Conservation (phyloP, 495 filamentous ascomycete genomes). For the Penicillium paradoxum region DNA sequence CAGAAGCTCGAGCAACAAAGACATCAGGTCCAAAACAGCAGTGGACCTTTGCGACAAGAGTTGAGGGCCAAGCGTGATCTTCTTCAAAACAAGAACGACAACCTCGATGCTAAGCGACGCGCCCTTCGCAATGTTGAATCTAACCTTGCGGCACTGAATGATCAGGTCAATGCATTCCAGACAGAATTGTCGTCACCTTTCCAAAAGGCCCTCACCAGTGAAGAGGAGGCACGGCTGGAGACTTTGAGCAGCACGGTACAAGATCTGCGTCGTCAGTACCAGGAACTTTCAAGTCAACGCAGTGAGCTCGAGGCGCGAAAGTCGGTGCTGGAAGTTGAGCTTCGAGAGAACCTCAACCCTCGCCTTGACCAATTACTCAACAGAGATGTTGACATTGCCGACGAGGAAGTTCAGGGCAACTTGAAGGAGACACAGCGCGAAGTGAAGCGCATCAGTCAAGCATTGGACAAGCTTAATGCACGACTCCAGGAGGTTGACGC, state of each 20-base stretch:
- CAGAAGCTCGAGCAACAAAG: conserved; percentile 78
- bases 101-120: conserved; percentile 64
- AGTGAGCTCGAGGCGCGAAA: conserved; percentile 79
- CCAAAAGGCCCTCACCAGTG: conserved; percentile 79
- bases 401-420: conserved; percentile 54
- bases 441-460: conserved; percentile 67
- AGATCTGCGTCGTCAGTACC: conserved; percentile 66
- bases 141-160: conserved; percentile 67
- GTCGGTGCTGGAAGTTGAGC: conserved; percentile 71
- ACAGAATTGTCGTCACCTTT: conserved; percentile 79
- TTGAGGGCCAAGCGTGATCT: conserved; percentile 64
- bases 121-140: conserved; percentile 70
- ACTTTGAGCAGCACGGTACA: conserved; percentile 61
- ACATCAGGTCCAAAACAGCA: conserved; percentile 74
- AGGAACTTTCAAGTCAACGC: conserved; percentile 65
- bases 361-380: conserved; percentile 82
- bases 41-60: conserved; percentile 70
- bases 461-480: conserved; percentile 54
- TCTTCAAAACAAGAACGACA: conserved; percentile 67
- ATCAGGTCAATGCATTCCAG: conserved; percentile 67
- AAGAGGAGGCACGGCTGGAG: conserved; percentile 79
- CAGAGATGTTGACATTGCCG: conserved; percentile 66
- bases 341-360: conserved; percentile 78
- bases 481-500: conserved; percentile 68
- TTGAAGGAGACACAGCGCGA: conserved; percentile 78